Evolutionary conservation across 805 yeast genomes (phyloP), one percentile per base, ranked within the genome.

Genomic region (Hanseniaspora occidentalis): DNA sequence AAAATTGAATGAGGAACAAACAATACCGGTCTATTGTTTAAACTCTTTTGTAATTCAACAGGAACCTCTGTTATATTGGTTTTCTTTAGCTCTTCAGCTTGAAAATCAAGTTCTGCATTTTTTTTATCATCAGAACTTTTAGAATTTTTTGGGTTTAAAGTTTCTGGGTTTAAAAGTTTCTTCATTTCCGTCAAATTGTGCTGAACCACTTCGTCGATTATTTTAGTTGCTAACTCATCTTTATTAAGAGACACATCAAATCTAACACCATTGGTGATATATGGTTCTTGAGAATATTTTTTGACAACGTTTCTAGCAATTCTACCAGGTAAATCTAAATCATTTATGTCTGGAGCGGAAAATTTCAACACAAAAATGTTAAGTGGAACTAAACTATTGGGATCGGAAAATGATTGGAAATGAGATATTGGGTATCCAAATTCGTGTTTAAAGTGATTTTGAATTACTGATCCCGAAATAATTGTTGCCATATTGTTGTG

Each of bases 311-410:
- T 53, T 17, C 55, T 45, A 1, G 81, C 83, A 2, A 69, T 49
- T 34, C 52, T 53, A 25, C 68, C 69, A 1, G 79, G 73, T n/a
- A 52, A 48, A 19, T 66, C 70, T n/a, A 57, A 43, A 14, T 75
- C 63, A 43, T 70, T 71, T 16, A 68, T 75, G 13, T 65, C 52
- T 17, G 59, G 52, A 2, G 84, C 84, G 43, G 68, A 77, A 58
- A 70, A 86, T 43, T 70, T 65, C 39, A 84, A 64, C 17, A 73
- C 61, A 38, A 79, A 79, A 18, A 85, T 64, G 8, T 94, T 92
- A 31, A 86, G 57, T 0, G 94, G 88, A 16, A 78, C 80, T 2
- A 86, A 95, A 35, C 83, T 77, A 18, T 67, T 65, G 1, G 89
- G 84, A 52, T 86, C 92, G 42, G 69, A 73, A 8, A 79, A 64